Evolutionary conservation across 768 basidiomycete genomes (phyloP).

Genomic region (Coprinopsis marcescibilis): DNA sequence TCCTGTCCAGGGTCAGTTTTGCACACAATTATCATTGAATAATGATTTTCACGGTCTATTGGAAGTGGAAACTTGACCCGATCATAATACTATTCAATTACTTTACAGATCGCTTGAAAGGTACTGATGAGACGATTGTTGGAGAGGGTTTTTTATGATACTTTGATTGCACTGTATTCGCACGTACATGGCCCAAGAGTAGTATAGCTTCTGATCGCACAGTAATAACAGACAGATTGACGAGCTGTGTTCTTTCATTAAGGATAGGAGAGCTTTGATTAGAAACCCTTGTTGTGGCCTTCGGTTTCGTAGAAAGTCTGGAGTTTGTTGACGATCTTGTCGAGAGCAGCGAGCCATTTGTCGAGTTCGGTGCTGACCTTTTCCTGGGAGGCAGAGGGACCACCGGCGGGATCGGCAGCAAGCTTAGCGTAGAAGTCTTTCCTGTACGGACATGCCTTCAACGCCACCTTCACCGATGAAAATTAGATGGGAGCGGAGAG

Average conservation of each 20-base stretch:
- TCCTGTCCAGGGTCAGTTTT: too few species aligned
- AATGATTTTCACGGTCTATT: too few species aligned
- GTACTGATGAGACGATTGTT: too few species aligned
- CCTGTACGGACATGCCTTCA: slow-evolving; percentile 65
- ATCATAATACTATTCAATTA: too few species aligned
- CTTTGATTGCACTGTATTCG: too few species aligned
- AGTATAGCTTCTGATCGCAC: too few species aligned
- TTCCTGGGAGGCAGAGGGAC: slow-evolving; percentile 37
- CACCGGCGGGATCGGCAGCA: slow-evolving; percentile 52
- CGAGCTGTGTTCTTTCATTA: neutral
- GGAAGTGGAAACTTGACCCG: too few species aligned
- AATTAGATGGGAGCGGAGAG: slow-evolving; percentile 1
- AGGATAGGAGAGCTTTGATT: neutral
- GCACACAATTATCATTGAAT: too few species aligned
- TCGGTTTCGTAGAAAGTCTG: slow-evolving; percentile 58
- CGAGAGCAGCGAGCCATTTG: slow-evolving; percentile 63
- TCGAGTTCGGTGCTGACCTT: slow-evolving; percentile 52
- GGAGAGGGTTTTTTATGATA: too few species aligned
- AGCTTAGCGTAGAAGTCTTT: slow-evolving; percentile 65
- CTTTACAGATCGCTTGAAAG: too few species aligned
- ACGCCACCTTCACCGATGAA: slow-evolving; percentile 40
- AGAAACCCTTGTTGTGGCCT: slow-evolving; percentile 48
- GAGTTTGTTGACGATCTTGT: slow-evolving; percentile 47
- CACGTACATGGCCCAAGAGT: too few species aligned
- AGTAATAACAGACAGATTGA: too few species aligned